Evolutionary conservation across 768 basidiomycete genomes (phyloP).

Genomic region (Rhodotorula toruloides): DNA sequence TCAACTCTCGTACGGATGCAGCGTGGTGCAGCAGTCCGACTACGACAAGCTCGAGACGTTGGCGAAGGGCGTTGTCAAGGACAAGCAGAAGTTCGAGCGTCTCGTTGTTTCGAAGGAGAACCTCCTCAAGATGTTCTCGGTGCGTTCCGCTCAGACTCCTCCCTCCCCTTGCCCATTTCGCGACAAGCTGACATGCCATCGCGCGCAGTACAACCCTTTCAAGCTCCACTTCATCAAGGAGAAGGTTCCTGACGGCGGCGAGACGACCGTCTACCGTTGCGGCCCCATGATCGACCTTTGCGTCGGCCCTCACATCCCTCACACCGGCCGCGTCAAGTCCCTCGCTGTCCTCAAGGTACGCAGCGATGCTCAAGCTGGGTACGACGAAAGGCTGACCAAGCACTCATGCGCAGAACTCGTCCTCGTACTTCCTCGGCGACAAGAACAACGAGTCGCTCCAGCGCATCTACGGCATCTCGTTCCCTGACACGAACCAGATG

Average conservation of each 20-base stretch:
- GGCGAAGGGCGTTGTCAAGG: constrained; percentile 80
- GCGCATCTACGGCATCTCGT: constrained; percentile 95
- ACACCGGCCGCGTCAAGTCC: constrained; percentile 95
- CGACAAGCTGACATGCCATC: constrained; percentile 19
- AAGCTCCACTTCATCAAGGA: constrained; percentile 91
- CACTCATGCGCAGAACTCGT: constrained; percentile 66
- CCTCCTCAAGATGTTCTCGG: constrained; percentile 92
- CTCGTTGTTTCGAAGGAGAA: constrained; percentile 88
- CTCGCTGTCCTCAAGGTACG: constrained; percentile 90
- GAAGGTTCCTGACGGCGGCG: constrained; percentile 92
- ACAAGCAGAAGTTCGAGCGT: constrained; percentile 95
- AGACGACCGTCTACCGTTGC: constrained; percentile 96
- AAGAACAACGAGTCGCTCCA: constrained; percentile 87
- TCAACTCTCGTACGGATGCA: constrained; percentile 42
- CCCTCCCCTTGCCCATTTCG: background rate
- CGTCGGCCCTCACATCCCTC: constrained; percentile 93
- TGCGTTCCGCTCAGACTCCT: constrained; percentile 48
- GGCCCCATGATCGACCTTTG: constrained; percentile 98
- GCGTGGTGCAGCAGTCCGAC: constrained; percentile 72
- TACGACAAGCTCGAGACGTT: constrained; percentile 85
- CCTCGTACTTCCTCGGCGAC: constrained; percentile 96
- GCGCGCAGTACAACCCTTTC: constrained; percentile 88
- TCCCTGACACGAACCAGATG: constrained; percentile 94
- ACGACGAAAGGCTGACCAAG: background rate
- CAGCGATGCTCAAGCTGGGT: background rate